Evolutionary conservation across 2,329 filamentous ascomycete species (phyloP).

Genomic region (Aspergillus japonicus): DNA sequence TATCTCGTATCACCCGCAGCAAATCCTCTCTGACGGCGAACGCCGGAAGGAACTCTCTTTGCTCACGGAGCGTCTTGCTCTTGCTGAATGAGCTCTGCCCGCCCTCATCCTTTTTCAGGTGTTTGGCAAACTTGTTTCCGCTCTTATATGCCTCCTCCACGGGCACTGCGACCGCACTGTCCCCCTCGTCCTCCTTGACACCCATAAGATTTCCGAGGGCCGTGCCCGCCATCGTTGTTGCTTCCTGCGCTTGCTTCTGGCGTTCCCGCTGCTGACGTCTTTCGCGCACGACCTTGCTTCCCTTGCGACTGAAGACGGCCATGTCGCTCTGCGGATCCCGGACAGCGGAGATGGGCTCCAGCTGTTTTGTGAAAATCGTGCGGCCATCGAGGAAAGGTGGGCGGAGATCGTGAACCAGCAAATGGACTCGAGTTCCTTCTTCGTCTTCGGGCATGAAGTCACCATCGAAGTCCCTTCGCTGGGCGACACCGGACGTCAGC

Average conservation of each 20-base stretch:
- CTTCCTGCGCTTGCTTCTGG: constrained; percentile 90
- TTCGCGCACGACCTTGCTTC: constrained; percentile 89
- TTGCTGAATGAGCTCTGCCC: constrained; percentile 86
- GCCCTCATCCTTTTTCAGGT: constrained; percentile 82
- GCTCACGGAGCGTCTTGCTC: constrained; percentile 84
- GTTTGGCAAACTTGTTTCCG: constrained; percentile 79
- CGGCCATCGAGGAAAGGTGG: constrained; percentile 93
- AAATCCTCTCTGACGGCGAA: constrained; percentile 96
- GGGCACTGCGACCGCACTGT: constrained; percentile 77
- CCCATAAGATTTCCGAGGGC: constrained; percentile 93
- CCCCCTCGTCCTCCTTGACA: constrained; percentile 82
- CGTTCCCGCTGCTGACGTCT: constrained; percentile 88
- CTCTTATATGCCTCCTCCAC: constrained; percentile 68
- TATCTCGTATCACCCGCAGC: constrained; percentile 86
- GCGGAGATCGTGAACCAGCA: constrained; percentile 88
- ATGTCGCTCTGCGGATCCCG: constrained; percentile 95
- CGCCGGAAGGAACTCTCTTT: constrained; percentile 88
- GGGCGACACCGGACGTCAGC: constrained; percentile 93
- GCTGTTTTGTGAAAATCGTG: constrained; percentile 94
- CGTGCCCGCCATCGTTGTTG: constrained; percentile 89
- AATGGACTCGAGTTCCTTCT: constrained; percentile 81
- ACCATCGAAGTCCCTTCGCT: constrained; percentile 74
- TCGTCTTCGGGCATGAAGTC: constrained; percentile 85
- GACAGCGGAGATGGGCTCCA: constrained; percentile 91
- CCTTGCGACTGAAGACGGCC: constrained; percentile 96